Conservation (phyloP, 768 basidiomycete species). For the Cyclocybe aegerita region DNA sequence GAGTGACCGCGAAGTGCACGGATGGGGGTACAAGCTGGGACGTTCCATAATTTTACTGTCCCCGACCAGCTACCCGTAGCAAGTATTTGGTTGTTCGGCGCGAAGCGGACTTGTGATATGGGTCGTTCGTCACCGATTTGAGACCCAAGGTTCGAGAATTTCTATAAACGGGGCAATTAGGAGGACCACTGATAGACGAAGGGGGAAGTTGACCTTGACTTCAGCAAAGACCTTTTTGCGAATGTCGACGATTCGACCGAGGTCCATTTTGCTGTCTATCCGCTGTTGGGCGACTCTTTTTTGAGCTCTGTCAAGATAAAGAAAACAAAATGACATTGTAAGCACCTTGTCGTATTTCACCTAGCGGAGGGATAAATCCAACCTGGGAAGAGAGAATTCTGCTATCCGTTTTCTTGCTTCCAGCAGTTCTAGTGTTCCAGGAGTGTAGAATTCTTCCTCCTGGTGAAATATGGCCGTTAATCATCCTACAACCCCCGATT, state of each 20-base stretch:
- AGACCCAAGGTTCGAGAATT: conserved; percentile 90
- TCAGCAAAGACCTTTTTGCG: conserved; percentile 88
- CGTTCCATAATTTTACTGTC: conserved; percentile 91
- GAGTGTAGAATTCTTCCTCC: conserved; percentile 96
- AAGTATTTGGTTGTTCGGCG: conserved; percentile 85
- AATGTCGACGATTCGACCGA: conserved; percentile 87
- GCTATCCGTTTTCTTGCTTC: conserved; percentile 85
- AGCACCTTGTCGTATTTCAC: conserved; percentile 69
- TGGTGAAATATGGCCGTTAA: conserved; percentile 22
- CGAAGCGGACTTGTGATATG: conserved; percentile 90
- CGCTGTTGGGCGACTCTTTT: conserved; percentile 91
- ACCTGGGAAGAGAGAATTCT: conserved; percentile 95
- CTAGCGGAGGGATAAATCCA: conserved; percentile 61
- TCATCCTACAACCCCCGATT: too few species aligned
- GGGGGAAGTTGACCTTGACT: conserved; percentile 69
- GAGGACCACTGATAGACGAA: not conserved
- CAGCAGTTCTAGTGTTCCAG: conserved; percentile 84
- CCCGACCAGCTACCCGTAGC: conserved; percentile 98
- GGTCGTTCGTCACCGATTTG: conserved; percentile 98
- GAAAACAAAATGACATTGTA: conserved; percentile 50
- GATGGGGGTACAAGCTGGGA: conserved; percentile 84
- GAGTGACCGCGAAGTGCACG: conserved; percentile 78
- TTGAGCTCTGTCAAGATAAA: conserved; percentile 80
- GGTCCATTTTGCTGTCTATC: conserved; percentile 82
- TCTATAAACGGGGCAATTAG: conserved; percentile 40